Conservation (phyloP, 768 basidiomycete genomes). For the Termitomyces sp. region DNA sequence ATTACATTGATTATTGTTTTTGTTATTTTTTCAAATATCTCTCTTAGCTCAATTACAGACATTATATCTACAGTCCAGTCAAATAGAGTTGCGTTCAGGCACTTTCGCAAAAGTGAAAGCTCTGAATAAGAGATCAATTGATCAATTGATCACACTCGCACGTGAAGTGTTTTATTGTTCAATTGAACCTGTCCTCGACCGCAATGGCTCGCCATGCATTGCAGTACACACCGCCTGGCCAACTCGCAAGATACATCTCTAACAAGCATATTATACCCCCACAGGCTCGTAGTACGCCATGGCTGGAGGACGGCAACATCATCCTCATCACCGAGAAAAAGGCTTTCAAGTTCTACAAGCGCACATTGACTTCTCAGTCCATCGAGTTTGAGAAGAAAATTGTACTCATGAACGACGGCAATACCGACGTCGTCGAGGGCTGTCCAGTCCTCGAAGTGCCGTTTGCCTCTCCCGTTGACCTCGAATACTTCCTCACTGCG, state of each 20-base stretch:
- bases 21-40: too few species aligned
- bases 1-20: too few species aligned
- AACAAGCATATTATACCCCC: slow-evolving; percentile 5
- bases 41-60: too few species aligned
- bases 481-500: slow-evolving; percentile 10
- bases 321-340: slow-evolving; percentile 6
- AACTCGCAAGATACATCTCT: slow-evolving; percentile 3
- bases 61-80: too few species aligned
- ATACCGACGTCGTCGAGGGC: slow-evolving; percentile 11
- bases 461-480: slow-evolving; percentile 2
- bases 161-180: background rate
- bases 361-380: slow-evolving; percentile 1
- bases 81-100: too few species aligned
- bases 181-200: background rate
- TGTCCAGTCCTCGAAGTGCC: slow-evolving; percentile 6
- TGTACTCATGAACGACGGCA: slow-evolving; percentile 11
- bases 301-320: slow-evolving; percentile 14
- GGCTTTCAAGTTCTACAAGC: slow-evolving; percentile 11
- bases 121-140: too few species aligned
- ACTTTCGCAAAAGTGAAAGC: too few species aligned
- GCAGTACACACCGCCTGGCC: background rate
- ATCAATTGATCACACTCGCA: background rate
- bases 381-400: slow-evolving; percentile 1
- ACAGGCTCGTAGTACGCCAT: slow-evolving; percentile 7
- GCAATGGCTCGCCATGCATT: background rate